Evolutionary conservation across 2,329 filamentous ascomycete genomes (phyloP).

Genomic region (Cadophora sp.): DNA sequence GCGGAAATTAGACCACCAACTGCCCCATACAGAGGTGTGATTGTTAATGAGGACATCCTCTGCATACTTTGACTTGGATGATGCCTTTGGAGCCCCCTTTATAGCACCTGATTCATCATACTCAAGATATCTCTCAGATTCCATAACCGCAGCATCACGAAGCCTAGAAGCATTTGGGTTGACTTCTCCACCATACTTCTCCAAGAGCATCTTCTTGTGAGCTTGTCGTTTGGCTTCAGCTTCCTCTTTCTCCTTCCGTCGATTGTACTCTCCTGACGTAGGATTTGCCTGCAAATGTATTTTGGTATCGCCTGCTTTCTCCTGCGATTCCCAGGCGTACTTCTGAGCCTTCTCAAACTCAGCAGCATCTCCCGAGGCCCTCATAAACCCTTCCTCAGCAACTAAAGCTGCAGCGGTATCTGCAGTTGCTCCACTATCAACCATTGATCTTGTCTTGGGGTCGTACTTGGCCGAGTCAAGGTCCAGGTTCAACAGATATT

Average conservation of each 20-base stretch:
- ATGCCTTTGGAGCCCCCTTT: conserved; percentile 82
- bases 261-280: conserved; percentile 84
- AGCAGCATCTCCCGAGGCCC: conserved; percentile 85
- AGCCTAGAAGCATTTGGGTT: conserved; percentile 64
- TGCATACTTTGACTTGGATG: conserved; percentile 86
- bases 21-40: conserved; percentile 91
- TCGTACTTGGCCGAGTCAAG: conserved; percentile 97
- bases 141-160: conserved; percentile 71
- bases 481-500: conserved; percentile 94
- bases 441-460: conserved; percentile 91
- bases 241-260: conserved; percentile 81
- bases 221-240: conserved; percentile 71
- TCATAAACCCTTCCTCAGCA: conserved; percentile 91
- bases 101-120: conserved; percentile 91
- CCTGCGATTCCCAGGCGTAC: conserved; percentile 96
- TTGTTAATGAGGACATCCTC: conserved; percentile 92
- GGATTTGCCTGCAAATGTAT: conserved; percentile 96
- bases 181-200: conserved; percentile 81
- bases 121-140: conserved; percentile 88
- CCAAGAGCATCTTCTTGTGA: conserved; percentile 72
- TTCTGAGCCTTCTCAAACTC: conserved; percentile 90
- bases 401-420: conserved; percentile 84
- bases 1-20: conserved; percentile 94
- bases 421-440: conserved; percentile 80
- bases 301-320: conserved; percentile 77